Conservation (phyloP, 495 filamentous ascomycete genomes). For the Penicillium nucicola region DNA sequence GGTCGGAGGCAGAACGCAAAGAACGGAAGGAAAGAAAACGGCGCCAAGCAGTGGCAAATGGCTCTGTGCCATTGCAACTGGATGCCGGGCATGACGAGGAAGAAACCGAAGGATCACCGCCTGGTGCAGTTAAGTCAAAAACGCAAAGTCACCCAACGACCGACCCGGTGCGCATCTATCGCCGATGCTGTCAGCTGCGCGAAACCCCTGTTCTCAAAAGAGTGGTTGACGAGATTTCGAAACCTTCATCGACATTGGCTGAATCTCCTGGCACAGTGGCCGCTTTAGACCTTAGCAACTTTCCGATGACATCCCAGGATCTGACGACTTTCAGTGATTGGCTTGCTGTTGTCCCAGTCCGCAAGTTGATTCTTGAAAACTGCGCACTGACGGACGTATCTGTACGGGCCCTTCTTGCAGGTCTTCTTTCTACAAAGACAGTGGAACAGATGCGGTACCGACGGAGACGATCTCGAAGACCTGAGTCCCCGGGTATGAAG, state of each 20-base stretch:
- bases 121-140: constrained; percentile 35
- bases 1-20: constrained; percentile 81
- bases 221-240: constrained; percentile 81
- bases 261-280: constrained; percentile 69
- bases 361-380: constrained; percentile 78
- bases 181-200: constrained; percentile 87
- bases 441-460: constrained; percentile 50
- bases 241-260: constrained; percentile 55
- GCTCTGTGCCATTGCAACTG: constrained; percentile 74
- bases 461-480: constrained; percentile 32
- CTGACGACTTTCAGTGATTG: constrained; percentile 87
- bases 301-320: constrained; percentile 78
- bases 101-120: constrained; percentile 28
- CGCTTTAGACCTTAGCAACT: constrained; percentile 78
- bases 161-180: constrained; percentile 89
- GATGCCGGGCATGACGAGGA: constrained; percentile 55
- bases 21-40: constrained; percentile 82
- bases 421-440: constrained; percentile 75
- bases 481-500: constrained; percentile 14
- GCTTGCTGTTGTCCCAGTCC: constrained; percentile 87
- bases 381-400: constrained; percentile 84
- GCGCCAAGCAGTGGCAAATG: constrained; percentile 76
- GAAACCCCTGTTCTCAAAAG: constrained; percentile 87
- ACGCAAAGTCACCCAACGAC: constrained; percentile 74
- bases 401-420: constrained; percentile 80